A percentile compares a stretch with the other conserved stretches of the same genome.
Evolutionary conservation across 2,329 filamentous ascomycete species (phyloP).

Genomic region (Fusarium humuli): DNA sequence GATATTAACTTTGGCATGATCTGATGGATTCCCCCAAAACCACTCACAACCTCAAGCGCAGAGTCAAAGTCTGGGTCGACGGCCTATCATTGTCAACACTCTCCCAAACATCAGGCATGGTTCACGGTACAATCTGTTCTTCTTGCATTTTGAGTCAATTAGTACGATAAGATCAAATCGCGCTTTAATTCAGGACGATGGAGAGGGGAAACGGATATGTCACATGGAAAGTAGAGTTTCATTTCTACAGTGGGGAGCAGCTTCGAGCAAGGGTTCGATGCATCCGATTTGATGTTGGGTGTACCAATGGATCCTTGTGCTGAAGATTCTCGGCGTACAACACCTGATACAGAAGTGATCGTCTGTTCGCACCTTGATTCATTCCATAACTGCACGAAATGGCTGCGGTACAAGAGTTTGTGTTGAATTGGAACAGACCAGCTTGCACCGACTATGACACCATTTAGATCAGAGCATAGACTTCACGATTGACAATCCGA

Average conservation of each 20-base stretch:
- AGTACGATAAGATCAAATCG: fast-evolving
- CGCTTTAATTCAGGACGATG: not conserved
- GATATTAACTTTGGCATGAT: not conserved
- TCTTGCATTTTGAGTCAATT: slow-evolving; percentile 2
- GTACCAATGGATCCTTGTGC: not conserved
- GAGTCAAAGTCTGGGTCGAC: slow-evolving; percentile 25
- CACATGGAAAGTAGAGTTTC: not conserved
- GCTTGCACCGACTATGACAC: fast-evolving
- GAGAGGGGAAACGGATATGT: not conserved
- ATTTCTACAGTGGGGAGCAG: not conserved
- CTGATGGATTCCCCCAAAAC: fast-evolving
- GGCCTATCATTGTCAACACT: not conserved
- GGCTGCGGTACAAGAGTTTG: not conserved
- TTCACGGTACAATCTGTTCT: slow-evolving; percentile 8
- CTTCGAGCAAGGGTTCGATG: not conserved
- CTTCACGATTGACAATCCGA: not conserved
- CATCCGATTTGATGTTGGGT: slow-evolving; percentile 9
- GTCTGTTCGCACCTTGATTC: not conserved
- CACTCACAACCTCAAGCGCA: slow-evolving; percentile 19
- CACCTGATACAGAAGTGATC: not conserved
- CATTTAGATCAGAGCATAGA: not conserved
- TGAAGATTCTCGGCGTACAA: not conserved
- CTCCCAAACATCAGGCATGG: fast-evolving
- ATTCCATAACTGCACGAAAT: not conserved
- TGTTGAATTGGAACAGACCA: not conserved